Percentiles rank a stretch among this genome's conserved stretches.
Conservation (phyloP, 352 stramenopile species). For the Globisporangium camurandrum region DNA sequence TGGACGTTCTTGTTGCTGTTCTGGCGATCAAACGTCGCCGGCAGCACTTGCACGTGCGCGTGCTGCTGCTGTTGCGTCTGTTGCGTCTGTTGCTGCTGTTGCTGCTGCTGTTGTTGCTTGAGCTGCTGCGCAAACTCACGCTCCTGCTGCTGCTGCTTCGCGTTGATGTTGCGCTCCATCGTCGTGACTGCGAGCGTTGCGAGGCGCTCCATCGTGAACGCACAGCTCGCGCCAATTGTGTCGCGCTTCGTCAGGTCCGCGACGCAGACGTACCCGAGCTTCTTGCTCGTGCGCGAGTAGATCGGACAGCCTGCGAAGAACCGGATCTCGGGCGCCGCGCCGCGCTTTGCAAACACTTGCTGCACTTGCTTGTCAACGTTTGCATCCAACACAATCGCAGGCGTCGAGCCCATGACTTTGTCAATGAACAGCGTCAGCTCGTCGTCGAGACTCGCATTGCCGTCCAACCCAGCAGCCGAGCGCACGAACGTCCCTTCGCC, state of each 20-base stretch:
- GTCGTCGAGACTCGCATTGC: slow-evolving; percentile 39
- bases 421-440: slow-evolving; percentile 63
- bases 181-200: slow-evolving; percentile 69
- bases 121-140: slow-evolving; percentile 12
- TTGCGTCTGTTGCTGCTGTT: slow-evolving; percentile 21
- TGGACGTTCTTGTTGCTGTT: too few relatives aligned
- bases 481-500: slow-evolving; percentile 36
- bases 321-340: slow-evolving; percentile 32
- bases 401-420: slow-evolving; percentile 73
- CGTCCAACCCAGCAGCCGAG: slow-evolving; percentile 39
- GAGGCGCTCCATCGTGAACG: slow-evolving; percentile 76
- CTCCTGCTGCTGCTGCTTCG: slow-evolving; percentile 16
- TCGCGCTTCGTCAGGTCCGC: slow-evolving; percentile 72
- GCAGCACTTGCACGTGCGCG: not conserved
- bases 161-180: slow-evolving; percentile 53
- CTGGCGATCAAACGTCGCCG: not conserved
- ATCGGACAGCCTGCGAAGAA: slow-evolving; percentile 78
- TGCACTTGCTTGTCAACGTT: slow-evolving; percentile 63
- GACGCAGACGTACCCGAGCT: slow-evolving; percentile 74
- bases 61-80: slow-evolving; percentile 5
- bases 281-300: slow-evolving; percentile 59
- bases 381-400: slow-evolving; percentile 65
- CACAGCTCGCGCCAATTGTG: slow-evolving; percentile 56
- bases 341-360: slow-evolving; percentile 38
- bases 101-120: slow-evolving; percentile 15